These are phyloP conservation scores for Coleophoma cylindrospora DNA, from an alignment of 2,329 filamentous ascomycete species.

Conservation along the genomic window DNA sequence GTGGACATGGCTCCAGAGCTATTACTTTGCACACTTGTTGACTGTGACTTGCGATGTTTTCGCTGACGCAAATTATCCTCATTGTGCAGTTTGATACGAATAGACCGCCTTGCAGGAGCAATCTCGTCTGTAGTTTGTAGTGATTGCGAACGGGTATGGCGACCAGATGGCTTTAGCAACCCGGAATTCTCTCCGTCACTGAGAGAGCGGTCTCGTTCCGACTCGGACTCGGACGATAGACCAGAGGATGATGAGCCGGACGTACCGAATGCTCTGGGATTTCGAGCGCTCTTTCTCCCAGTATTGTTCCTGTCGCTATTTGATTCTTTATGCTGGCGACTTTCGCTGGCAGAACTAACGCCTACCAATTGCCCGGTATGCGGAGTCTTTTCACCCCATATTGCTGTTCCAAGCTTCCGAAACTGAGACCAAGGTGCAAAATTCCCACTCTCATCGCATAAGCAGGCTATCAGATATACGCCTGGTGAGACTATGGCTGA, in stretches of 20 bases:
- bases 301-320: slow-evolving; percentile 11
- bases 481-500: slow-evolving; percentile 75
- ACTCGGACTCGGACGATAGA: slow-evolving; percentile 60
- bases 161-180: slow-evolving; percentile 15
- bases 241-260: slow-evolving; percentile 51
- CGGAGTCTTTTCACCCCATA: slow-evolving; percentile 34
- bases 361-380: slow-evolving; percentile 27
- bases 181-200: slow-evolving; percentile 13
- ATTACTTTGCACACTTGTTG: slow-evolving; percentile 36
- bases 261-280: slow-evolving; percentile 11
- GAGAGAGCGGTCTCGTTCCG: slow-evolving; percentile 39
- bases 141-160: slow-evolving; percentile 62
- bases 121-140: slow-evolving; percentile 56
- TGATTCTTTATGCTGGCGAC: slow-evolving; percentile 4
- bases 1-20: slow-evolving; percentile 25
- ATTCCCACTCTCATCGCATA: slow-evolving; percentile 74
- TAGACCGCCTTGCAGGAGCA: slow-evolving; percentile 68
- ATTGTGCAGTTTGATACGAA: slow-evolving; percentile 83
- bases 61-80: slow-evolving; percentile 71
- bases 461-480: slow-evolving; percentile 75
- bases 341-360: slow-evolving; percentile 17
- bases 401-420: slow-evolving; percentile 47
- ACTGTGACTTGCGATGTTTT: slow-evolving; percentile 60
- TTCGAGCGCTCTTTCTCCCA: slow-evolving; percentile 12
- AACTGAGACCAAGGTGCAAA: slow-evolving; percentile 77